Base-by-base conservation (phyloP, 2,329 filamentous ascomycete genomes). In the Pseudogymnoascus sp. region DNA sequence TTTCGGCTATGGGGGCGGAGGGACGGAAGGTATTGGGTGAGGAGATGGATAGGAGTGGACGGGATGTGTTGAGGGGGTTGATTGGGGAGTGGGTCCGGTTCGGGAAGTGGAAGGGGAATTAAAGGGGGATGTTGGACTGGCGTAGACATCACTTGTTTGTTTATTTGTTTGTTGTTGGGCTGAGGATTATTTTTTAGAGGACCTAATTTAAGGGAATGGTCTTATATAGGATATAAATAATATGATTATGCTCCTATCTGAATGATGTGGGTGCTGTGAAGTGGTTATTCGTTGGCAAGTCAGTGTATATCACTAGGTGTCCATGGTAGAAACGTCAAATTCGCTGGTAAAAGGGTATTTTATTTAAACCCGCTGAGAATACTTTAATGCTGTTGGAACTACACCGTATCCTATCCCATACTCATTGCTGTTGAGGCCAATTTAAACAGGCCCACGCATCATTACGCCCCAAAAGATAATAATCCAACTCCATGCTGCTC, bases 21-120 rank as follows among this genome's bases (percentile, higher is more conserved):
- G 78, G 77, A 53, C 76, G 83, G 69, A 81, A 80, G 72, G 79
- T 85, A 25, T 73, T 88, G 64, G 85, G 83, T 67, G 85, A 88
- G 67, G 78, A 78, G 28, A 78, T 88, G 74, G 85, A 88, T 70
- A 77, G 75, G 3, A 83, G 81, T 67, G 85, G 84, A 5, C 76
- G 85, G 65, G 84, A 82, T 0, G 79, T 88, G 28, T 78, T 87
- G 72, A 78, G 78, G 67, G 80, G 82, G 64, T 76, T 87, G 77
- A 86, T 81, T 66, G 82, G 79, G 69, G 77, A 81, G 72, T 88
- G 85, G 71, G 78, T 78, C 71, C 84, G 80, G 73, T 87, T 86
- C 76, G 84, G 84, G 44, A 86, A 85, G 76, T 87, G 85, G 84
- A 84, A 69, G 59, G 70, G 70, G n/a, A 63, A 61, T 38, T 63